Evolutionary conservation across 2,329 filamentous ascomycete species (phyloP), one percentile per base, ranked within the genome.

Genomic region (Zarea fungicola): DNA sequence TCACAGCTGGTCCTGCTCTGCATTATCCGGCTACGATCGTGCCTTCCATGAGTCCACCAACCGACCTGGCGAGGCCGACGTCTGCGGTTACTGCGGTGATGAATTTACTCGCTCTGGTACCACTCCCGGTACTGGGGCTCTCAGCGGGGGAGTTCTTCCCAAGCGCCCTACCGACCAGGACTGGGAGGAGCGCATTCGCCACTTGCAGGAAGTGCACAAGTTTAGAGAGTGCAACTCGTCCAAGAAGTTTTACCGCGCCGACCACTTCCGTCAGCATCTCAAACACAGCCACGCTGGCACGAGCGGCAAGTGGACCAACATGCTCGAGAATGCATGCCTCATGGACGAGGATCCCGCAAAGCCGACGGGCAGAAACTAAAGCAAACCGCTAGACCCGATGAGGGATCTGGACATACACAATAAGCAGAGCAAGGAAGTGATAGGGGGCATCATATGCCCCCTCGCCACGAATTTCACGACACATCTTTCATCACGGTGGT

Each of bases 301-400:
- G 1, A 96, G 90, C 67, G 93, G 93, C 26, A 97, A 97, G 68
- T 99, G 93, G 93, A 99, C 93, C 11, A 97, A 97, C 67, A 91
- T 96, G 78, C 76, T 99, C 28, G 93, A 99, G 65, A 95, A 89
- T 63, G 89, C 91, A 5, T 99, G 93, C 70, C 95, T 97, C 89
- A 83, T 91, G 66, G 91, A 85, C 48, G 77, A 95, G 63, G 90
- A 96, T 47, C 76, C 81, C 5, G 45, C 22, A 13, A 36, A 48
- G 29, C 36, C 45, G 2, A 26, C 21, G 3, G 10, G n/a, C 13
- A 36, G 45, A 21, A 26, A 35, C 23, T 48, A 29, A 28, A n/a
- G n/a, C n/a, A n/a, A n/a, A 13, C 26, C n/a, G 40, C 2, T 11
- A 26, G 25, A 40, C 35, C 16, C 6, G 4, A 10, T 21, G 8